Evolutionary conservation across 2,329 filamentous ascomycete species (phyloP).

Genomic region (Zasmidium citrigriseum): DNA sequence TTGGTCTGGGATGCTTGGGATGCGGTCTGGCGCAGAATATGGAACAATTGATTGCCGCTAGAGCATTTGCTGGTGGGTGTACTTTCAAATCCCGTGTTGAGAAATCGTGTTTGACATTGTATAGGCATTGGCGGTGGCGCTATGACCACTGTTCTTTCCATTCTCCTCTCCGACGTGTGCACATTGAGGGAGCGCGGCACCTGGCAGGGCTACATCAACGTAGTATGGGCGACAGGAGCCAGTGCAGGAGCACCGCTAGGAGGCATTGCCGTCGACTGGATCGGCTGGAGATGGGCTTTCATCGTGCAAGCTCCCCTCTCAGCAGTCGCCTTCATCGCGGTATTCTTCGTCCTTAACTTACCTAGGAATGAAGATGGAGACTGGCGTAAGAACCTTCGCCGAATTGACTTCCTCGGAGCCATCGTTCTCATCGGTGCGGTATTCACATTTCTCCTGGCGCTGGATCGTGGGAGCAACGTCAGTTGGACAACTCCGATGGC

Average conservation of each 20-base stretch:
- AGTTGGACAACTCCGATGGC: slow-evolving; percentile 65
- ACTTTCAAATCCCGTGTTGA: neutral
- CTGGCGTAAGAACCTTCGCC: slow-evolving; percentile 66
- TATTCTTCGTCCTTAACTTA: slow-evolving; percentile 63
- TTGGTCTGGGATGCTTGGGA: slow-evolving; percentile 64
- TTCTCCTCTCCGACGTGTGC: slow-evolving; percentile 71
- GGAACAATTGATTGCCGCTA: slow-evolving; percentile 64
- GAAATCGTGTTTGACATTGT: neutral
- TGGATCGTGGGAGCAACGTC: slow-evolving; percentile 73
- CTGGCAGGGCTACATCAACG: slow-evolving; percentile 75
- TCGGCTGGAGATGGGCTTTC: slow-evolving; percentile 52
- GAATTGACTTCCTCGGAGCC: slow-evolving; percentile 74
- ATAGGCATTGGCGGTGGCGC: slow-evolving; percentile 69
- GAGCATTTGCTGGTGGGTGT: slow-evolving; percentile 52
- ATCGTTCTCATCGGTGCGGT: slow-evolving; percentile 66
- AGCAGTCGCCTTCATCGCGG: slow-evolving; percentile 63
- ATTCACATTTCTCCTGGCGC: slow-evolving; percentile 64
- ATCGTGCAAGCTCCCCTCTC: slow-evolving; percentile 70
- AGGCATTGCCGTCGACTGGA: slow-evolving; percentile 48
- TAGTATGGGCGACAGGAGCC: slow-evolving; percentile 69
- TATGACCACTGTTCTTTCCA: slow-evolving; percentile 69
- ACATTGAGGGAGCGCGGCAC: slow-evolving; percentile 68
- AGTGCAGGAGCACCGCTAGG: slow-evolving; percentile 69
- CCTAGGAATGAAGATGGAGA: slow-evolving; percentile 59
- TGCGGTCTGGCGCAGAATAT: slow-evolving; percentile 67